phyloP scores from a whole-genome alignment of 1,284 basidiomycete species.

The Erythrobasidium hasegawianum region DNA sequence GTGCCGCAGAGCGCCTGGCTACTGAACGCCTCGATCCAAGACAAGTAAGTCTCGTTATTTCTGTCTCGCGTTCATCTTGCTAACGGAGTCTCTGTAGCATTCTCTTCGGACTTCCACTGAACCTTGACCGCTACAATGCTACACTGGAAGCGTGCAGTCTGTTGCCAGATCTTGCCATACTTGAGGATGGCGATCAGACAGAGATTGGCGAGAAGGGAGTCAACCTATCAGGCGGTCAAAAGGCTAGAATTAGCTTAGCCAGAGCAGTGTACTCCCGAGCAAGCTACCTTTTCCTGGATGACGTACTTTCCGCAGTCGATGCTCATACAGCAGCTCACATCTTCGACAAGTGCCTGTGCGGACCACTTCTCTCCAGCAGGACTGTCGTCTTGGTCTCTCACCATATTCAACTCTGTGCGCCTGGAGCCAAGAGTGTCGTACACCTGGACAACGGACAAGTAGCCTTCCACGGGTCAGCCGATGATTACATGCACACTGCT shows the following conservation, averaged over 20 bases:
- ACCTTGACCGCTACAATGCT: slow-evolving; percentile 69
- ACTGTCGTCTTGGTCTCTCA: slow-evolving; percentile 86
- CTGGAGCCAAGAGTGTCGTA: slow-evolving; percentile 63
- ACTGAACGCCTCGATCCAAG: slow-evolving; percentile 86
- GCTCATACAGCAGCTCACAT: slow-evolving; percentile 75
- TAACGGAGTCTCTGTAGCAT: slow-evolving; percentile 52
- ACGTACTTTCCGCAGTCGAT: slow-evolving; percentile 60
- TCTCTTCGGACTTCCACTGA: slow-evolving; percentile 76
- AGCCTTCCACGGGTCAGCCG: slow-evolving; percentile 64
- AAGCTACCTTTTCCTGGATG: slow-evolving; percentile 64
- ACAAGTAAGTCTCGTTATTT: slow-evolving; percentile 60
- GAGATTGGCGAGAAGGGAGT: slow-evolving; percentile 75
- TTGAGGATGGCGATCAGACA: slow-evolving; percentile 90
- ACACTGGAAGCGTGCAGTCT: slow-evolving; percentile 73
- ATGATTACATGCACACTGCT: slow-evolving; percentile 60
- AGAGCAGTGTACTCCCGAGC: slow-evolving; percentile 92
- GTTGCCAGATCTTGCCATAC: slow-evolving; percentile 73
- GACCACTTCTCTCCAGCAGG: slow-evolving; percentile 71
- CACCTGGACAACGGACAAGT: slow-evolving; percentile 83
- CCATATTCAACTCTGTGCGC: slow-evolving; percentile 72
- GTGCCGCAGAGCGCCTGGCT: slow-evolving; percentile 89
- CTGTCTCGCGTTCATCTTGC: no score
- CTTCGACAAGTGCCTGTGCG: slow-evolving; percentile 74
- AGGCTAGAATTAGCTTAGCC: slow-evolving; percentile 84
- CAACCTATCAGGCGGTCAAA: slow-evolving; percentile 90